These are phyloP conservation scores for Russula griseocarnosa DNA, from an alignment of 768 basidiomycete species.

Conservation along the genomic window DNA sequence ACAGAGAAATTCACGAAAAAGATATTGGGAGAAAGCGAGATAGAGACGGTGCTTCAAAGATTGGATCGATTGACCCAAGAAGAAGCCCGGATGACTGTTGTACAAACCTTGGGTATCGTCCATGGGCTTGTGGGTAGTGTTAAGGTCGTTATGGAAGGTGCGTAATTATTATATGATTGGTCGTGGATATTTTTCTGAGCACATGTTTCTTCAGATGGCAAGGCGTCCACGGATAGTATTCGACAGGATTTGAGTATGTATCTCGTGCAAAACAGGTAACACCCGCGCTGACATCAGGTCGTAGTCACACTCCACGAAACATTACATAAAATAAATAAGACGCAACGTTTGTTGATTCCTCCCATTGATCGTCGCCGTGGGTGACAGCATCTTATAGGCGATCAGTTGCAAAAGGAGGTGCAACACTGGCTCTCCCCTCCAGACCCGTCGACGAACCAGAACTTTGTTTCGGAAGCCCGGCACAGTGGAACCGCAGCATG, in stretches of 20 bases:
- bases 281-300: background rate
- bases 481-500: slow-evolving; percentile 2
- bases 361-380: too few species aligned
- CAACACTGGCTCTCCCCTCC: slow-evolving; percentile 10
- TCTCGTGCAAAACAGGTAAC: too few species aligned
- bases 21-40: background rate
- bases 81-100: background rate
- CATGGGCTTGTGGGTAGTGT: background rate
- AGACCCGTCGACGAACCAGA: slow-evolving; percentile 9
- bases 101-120: background rate
- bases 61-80: background rate
- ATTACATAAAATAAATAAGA: background rate
- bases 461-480: background rate
- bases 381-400: background rate
- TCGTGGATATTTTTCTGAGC: background rate
- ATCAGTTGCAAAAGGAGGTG: slow-evolving; percentile 1
- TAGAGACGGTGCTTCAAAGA: background rate
- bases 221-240: background rate
- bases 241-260: background rate
- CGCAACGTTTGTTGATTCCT: slow-evolving; percentile 5
- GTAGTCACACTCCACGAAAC: background rate
- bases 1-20: background rate
- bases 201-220: background rate
- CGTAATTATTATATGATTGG: background rate
- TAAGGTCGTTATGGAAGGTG: slow-evolving; percentile 1